Conservation (phyloP, 805 yeast species). For the Wickerhamiella azymoides region DNA sequence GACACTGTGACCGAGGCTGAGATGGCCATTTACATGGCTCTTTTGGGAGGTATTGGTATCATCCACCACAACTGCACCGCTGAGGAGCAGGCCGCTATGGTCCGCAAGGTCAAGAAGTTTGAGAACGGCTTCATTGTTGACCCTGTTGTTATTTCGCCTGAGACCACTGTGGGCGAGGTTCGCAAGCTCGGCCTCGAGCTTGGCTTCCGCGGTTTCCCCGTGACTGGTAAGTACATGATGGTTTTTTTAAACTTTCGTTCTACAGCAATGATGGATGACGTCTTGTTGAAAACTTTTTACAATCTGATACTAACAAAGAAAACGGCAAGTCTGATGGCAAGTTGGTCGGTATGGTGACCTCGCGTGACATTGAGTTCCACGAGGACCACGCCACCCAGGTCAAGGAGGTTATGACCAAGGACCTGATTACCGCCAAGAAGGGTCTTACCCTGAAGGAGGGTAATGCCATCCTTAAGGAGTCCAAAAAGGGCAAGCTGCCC, state of each 20-base stretch:
- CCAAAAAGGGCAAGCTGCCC: slow-evolving; percentile 96
- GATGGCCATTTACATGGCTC: slow-evolving; percentile 98
- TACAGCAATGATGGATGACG: slow-evolving; percentile 94
- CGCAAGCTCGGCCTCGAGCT: slow-evolving; percentile 51
- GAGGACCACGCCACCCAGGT: slow-evolving; percentile 53
- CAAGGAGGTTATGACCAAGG: slow-evolving; percentile 77
- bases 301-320: slow-evolving; percentile 36
- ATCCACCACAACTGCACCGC: slow-evolving; percentile 94
- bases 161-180: slow-evolving; percentile 66
- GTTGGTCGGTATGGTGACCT: slow-evolving; percentile 86
- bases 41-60: slow-evolving; percentile 97
- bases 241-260: slow-evolving; percentile 90
- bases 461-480: slow-evolving; percentile 75
- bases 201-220: slow-evolving; percentile 97
- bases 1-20: slow-evolving; percentile 96
- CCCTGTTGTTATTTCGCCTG: slow-evolving; percentile 75
- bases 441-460: slow-evolving; percentile 79
- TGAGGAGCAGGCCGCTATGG: slow-evolving; percentile 98
- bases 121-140: slow-evolving; percentile 96
- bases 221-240: slow-evolving; percentile 77
- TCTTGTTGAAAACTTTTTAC: slow-evolving; percentile 64
- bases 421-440: slow-evolving; percentile 65
- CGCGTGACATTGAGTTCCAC: slow-evolving; percentile 93
- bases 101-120: slow-evolving; percentile 84
- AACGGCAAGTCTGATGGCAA: slow-evolving; percentile 77